Percentiles rank a stretch among this genome's conserved stretches.
These are phyloP conservation scores for Danielozyma ontarioensis DNA, from an alignment of 805 yeast species.

Conservation along the genomic window DNA sequence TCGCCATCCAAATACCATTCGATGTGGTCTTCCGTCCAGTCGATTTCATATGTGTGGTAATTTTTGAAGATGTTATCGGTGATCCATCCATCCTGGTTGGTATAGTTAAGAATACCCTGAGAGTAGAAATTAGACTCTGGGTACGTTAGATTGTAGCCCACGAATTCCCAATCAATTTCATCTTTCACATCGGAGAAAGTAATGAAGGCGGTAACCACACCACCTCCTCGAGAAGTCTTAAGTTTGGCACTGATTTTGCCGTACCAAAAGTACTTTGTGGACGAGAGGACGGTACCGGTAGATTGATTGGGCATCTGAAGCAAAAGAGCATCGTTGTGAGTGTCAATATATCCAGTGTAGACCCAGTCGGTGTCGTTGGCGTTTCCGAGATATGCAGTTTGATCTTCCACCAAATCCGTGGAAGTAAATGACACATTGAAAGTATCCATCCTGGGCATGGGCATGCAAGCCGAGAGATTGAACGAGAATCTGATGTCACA, in stretches of 20 bases:
- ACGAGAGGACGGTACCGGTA: slow-evolving; percentile 74
- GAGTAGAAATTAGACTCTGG: slow-evolving; percentile 80
- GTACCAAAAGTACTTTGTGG: slow-evolving; percentile 80
- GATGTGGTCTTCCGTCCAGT: slow-evolving; percentile 72
- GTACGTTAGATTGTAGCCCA: slow-evolving; percentile 63
- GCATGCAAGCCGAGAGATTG: slow-evolving; percentile 69
- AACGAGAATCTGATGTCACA: slow-evolving; percentile 76
- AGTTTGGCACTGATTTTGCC: slow-evolving; percentile 69
- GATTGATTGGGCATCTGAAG: slow-evolving; percentile 72
- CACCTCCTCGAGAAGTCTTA: slow-evolving; percentile 69
- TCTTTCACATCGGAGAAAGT: slow-evolving; percentile 80
- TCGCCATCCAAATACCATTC: slow-evolving; percentile 73
- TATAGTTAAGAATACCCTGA: slow-evolving; percentile 66
- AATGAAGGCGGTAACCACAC: slow-evolving; percentile 83
- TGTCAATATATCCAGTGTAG: slow-evolving; percentile 55
- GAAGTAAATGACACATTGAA: slow-evolving; percentile 38
- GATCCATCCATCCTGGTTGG: slow-evolving; percentile 45
- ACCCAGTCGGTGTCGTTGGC: slow-evolving; percentile 63
- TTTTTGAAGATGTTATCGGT: slow-evolving; percentile 55
- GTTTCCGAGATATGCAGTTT: slow-evolving; percentile 60
- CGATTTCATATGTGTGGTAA: slow-evolving; percentile 72
- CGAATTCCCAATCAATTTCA: slow-evolving; percentile 85
- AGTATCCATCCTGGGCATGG: slow-evolving; percentile 68
- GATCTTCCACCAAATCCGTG: slow-evolving; percentile 18
- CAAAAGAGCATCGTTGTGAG: slow-evolving; percentile 49